phyloP scores from a whole-genome alignment of 371 early-diverging fungal species.

The Haplosporangium sp. region DNA sequence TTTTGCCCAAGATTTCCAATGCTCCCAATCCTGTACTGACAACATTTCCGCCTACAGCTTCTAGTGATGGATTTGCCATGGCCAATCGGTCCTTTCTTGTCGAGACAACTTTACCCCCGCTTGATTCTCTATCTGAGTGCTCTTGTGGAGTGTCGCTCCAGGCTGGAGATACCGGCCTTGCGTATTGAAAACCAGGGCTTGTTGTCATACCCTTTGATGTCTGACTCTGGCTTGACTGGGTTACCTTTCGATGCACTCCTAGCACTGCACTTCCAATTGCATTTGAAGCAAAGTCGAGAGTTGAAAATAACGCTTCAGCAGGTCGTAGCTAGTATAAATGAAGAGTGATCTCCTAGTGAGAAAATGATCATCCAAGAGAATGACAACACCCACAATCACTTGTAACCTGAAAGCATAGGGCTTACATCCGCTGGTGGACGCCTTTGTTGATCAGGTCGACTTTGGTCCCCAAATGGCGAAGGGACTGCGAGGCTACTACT shows the following conservation, averaged over 20 bases:
- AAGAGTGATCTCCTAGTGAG: neutral
- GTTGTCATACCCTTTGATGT: neutral
- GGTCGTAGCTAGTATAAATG: slow-evolving; percentile 29
- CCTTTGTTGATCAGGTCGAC: neutral
- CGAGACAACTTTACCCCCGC: neutral
- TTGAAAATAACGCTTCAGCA: slow-evolving; percentile 43
- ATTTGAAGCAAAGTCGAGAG: slow-evolving; percentile 51
- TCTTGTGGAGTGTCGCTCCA: neutral
- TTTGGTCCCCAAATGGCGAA: neutral
- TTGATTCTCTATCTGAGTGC: neutral
- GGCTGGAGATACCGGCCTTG: slow-evolving; percentile 16
- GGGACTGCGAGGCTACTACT: neutral
- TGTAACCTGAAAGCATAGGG: neutral
- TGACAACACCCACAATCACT: neutral
- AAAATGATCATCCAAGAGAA: too few relatives aligned
- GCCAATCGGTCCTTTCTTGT: slow-evolving; percentile 19
- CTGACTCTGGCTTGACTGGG: slow-evolving; percentile 21
- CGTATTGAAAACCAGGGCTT: neutral
- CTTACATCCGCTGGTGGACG: slow-evolving; percentile 33
- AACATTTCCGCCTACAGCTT: slow-evolving; percentile 45
- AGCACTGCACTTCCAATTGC: slow-evolving; percentile 50
- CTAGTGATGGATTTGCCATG: slow-evolving; percentile 22
- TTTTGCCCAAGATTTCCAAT: slow-evolving; percentile 46
- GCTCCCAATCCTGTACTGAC: slow-evolving; percentile 52
- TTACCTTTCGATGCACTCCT: slow-evolving; percentile 51